Evolutionary conservation across 208 protist genomes (phyloP), one percentile per base, ranked within the genome.

Genomic region (Crithidia thermophila): DNA sequence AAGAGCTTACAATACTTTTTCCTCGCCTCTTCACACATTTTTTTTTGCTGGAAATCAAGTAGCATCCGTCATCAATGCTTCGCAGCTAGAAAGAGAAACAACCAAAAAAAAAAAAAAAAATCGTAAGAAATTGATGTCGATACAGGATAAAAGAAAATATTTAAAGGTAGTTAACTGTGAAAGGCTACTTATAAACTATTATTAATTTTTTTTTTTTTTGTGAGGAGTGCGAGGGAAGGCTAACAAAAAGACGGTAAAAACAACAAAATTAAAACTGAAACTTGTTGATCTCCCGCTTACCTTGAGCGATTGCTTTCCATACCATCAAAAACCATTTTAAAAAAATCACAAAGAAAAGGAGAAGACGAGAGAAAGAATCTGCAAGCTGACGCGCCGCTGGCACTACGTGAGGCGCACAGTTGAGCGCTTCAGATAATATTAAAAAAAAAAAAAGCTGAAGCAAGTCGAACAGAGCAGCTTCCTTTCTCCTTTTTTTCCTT

Each of bases 361-460:
- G 28, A 34, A 36, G 25, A 68, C 33, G 60, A 62, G 33, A 76
- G 23, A 55, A 59, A 70, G n/a, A n/a, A n/a, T n/a, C n/a, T n/a
- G n/a, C n/a, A n/a, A n/a, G n/a, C n/a, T n/a, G n/a, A n/a, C n/a
- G n/a, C n/a, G n/a, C n/a, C n/a, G n/a, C n/a, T n/a, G n/a, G n/a
- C n/a, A n/a, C n/a, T n/a, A n/a, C n/a, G n/a, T n/a, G n/a, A n/a
- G n/a, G n/a, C n/a, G n/a, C n/a, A n/a, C n/a, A n/a, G n/a, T n/a
- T n/a, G n/a, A n/a, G n/a, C n/a, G n/a, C n/a, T n/a, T n/a, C n/a
- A 34, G 40, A 40, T 16, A 51, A 43, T 4, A 43, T 11, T 21
- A 37, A 52, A 53, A 46, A 55, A 59, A 61, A 60, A 52, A 40
- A 52, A 51, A 60, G 11, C 45, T 9, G 45, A 3, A 45, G 20